Evolutionary conservation across 2,329 filamentous ascomycete genomes (phyloP), one percentile per base, ranked within the genome.

Genomic region (Ilyonectria sp.): DNA sequence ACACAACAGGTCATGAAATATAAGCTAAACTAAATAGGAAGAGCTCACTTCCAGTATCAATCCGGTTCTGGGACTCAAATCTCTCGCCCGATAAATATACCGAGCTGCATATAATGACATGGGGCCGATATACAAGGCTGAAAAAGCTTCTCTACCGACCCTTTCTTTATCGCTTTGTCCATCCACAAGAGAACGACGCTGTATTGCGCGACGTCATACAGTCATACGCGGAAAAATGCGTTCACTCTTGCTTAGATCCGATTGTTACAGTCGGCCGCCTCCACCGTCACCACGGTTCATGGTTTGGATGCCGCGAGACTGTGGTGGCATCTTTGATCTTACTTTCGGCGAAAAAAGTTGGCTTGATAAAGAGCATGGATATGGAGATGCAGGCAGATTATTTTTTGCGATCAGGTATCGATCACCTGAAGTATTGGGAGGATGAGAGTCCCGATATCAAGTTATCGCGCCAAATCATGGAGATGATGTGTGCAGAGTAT

Each of bases 51-150:
- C 62, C 62, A 2, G 29, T 21, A 4, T 44, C 56, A 6, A 65
- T 65, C n/a, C 21, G 62, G 9, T 65, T 65, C 26, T 60, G 57
- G 56, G 62, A 60, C 23, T 37, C 62, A 2, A 40, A 5, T 8
- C 37, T 60, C 4, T 31, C 43, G 9, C 56, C 57, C 1, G 62
- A 65, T n/a, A 55, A 53, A 17, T 49, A 55, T 19, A 60, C 19
- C 17, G 56, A 65, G n/a, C 62, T 65, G 8, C 62, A 65, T 23
- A 60, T 55, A 8, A 56, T 50, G 31, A 60, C 62, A 44, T 60
- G 50, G 40, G 56, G 62, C 19, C 56, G 62, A 17, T 65, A 60
- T 23, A 35, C 50, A 1, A 55, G 43, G 7, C 50, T 60, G 2
- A 60, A 56, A 26, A 31, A 56, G 26, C 26, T 60, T 1, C 17